Evolutionary conservation across 2,329 filamentous ascomycete genomes (phyloP).

Genomic region (Periconia digitata): DNA sequence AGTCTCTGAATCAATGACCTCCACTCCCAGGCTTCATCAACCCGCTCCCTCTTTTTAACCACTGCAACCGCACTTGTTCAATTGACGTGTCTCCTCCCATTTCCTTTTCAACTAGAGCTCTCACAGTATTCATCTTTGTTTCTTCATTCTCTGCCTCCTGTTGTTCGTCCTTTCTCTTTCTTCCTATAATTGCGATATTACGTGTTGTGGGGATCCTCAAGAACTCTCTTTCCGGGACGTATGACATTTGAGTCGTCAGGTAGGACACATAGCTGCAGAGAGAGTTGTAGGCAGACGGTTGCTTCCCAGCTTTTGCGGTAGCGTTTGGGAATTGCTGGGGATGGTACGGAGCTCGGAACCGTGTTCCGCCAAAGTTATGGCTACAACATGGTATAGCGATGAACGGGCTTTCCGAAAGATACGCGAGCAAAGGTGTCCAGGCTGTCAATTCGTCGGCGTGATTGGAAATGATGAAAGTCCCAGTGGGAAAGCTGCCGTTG

Average conservation of each 20-base stretch:
- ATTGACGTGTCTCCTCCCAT: slow-evolving; percentile 44
- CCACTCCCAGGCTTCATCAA: slow-evolving; percentile 49
- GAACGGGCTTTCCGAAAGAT: slow-evolving; percentile 75
- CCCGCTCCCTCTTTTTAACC: slow-evolving; percentile 55
- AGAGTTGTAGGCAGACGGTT: slow-evolving; percentile 75
- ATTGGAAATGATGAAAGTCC: slow-evolving; percentile 93
- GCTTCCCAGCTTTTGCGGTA: slow-evolving; percentile 20
- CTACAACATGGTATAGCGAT: slow-evolving; percentile 96
- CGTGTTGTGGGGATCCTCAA: slow-evolving; percentile 89
- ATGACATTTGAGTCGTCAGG: slow-evolving; percentile 73
- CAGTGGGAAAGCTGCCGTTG: slow-evolving; percentile 67
- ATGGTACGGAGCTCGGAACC: slow-evolving; percentile 63
- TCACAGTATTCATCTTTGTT: slow-evolving; percentile 62
- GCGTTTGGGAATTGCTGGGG: slow-evolving; percentile 10
- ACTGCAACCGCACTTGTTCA: slow-evolving; percentile 48
- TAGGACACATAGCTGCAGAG: slow-evolving; percentile 76
- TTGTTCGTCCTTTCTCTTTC: slow-evolving; percentile 42
- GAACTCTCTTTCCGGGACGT: slow-evolving; percentile 77
- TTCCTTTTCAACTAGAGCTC: slow-evolving; percentile 62
- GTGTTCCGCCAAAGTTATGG: slow-evolving; percentile 75
- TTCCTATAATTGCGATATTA: slow-evolving; percentile 79
- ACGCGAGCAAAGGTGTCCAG: slow-evolving; percentile 90
- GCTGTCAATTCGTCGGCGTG: slow-evolving; percentile 95
- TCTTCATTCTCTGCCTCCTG: slow-evolving; percentile 57
- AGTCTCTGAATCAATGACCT: slow-evolving; percentile 37